Base-by-base conservation (phyloP, 2,329 filamentous ascomycete species). In the Pseudopithomyces chartarum region DNA sequence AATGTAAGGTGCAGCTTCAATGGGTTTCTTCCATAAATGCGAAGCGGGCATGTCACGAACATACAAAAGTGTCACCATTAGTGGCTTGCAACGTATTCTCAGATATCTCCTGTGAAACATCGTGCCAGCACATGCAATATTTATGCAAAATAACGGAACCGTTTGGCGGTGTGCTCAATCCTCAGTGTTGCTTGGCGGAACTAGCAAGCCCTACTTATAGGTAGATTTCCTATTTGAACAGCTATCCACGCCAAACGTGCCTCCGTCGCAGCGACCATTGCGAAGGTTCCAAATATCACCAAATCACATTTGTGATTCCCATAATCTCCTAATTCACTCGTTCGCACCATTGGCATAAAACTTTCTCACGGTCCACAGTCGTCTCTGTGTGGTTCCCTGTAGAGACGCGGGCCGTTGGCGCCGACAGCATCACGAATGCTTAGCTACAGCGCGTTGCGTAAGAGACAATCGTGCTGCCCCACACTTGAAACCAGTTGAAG, bases 351-450 rank as follows among this genome's bases (percentile, higher is more conserved):
- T 33, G 4, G 11, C 17, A n/a, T 17, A 26, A 51, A 12, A 20
- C 19, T 23, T 48, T 17, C 23, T 32, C 10, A 33, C 38, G n/a
- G 36, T 10, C 39, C n/a, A 56, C 15, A 8, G 11, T 38, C 43
- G n/a, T 39, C 44, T 48, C 66, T 64, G 65, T 59, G 52, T 61
- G 50, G 45, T 62, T 57, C 54, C 50, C 54, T 20, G 34, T 47
- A 44, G 45, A 46, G 54, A 45, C 40, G 56, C 58, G 48, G 26
- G 50, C 54, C 46, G 46, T 19, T 22, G 22, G 36, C 22, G 36
- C 36, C 36, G 33, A 49, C 34, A 47, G 51, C 26, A 22, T 34
- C 52, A 23, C 57, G 45, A 52, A 62, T 66, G 60, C 61, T 66
- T 57, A 63, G 54, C 60, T 52, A 56, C 57, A 47, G 53, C 44